phyloP scores from a whole-genome alignment of 495 filamentous ascomycete genomes.

The Penicillium angulare region DNA sequence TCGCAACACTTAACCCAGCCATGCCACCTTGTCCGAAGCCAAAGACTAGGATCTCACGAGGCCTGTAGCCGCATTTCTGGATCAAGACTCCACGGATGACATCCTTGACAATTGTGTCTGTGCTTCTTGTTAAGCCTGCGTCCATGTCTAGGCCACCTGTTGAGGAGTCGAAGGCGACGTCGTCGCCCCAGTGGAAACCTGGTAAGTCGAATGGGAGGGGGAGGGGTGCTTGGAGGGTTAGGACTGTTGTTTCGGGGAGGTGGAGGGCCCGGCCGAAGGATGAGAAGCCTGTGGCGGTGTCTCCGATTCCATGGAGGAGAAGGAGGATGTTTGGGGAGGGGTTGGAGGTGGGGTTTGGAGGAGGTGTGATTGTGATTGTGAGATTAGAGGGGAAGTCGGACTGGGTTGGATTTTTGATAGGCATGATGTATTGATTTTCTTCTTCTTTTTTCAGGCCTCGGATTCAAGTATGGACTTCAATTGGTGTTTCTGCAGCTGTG shows the following conservation, averaged over 20 bases:
- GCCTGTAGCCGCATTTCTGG: conserved; percentile 65
- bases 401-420: conserved; percentile 32
- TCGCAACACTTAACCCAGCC: conserved; percentile 61
- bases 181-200: conserved; percentile 93
- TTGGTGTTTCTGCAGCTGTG: neutral
- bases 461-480: neutral
- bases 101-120: conserved; percentile 48
- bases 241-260: conserved; percentile 75
- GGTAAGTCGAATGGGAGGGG: conserved; percentile 70
- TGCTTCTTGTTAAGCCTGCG: conserved; percentile 65
- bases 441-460: neutral
- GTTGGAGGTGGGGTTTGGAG: conserved; percentile 26
- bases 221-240: conserved; percentile 73
- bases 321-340: conserved; percentile 71
- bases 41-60: conserved; percentile 69
- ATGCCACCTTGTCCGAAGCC: conserved; percentile 90
- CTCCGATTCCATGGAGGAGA: conserved; percentile 89
- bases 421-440: conserved; percentile 22
- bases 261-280: conserved; percentile 68
- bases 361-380: conserved; percentile 43
- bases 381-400: conserved; percentile 54
- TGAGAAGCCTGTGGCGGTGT: conserved; percentile 67
- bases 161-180: conserved; percentile 63
- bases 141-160: conserved; percentile 73
- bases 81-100: conserved; percentile 62